Conservation (phyloP, 176 grass and related monocot genomes). For the Sorghum bicolor region DNA sequence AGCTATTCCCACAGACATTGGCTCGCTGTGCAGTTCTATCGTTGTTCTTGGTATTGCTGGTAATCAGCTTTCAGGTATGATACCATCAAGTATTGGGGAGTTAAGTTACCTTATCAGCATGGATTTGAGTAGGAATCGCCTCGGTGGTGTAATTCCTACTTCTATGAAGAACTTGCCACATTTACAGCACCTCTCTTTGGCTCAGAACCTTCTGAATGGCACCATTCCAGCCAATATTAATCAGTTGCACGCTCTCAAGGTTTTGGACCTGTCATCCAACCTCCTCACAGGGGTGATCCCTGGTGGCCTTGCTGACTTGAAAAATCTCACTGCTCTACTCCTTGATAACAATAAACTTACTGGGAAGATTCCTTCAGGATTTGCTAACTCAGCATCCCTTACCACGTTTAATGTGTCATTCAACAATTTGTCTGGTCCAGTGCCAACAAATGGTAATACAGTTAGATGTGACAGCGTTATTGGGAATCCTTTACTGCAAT, state of each 20-base stretch:
- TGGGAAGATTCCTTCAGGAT: slow-evolving; percentile 67
- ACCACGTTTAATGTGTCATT: slow-evolving; percentile 84
- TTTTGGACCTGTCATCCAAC: slow-evolving; percentile 93
- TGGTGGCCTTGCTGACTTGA: slow-evolving; percentile 54
- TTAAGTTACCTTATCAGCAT: slow-evolving; percentile 65
- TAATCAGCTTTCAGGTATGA: slow-evolving; percentile 68
- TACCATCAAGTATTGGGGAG: slow-evolving; percentile 71
- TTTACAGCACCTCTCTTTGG: slow-evolving; percentile 62
- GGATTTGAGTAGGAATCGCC: slow-evolving; percentile 80
- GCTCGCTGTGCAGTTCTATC: slow-evolving; percentile 60
- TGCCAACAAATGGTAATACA: slow-evolving; percentile 66
- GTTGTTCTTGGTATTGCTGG: slow-evolving; percentile 62
- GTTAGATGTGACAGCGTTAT: slow-evolving; percentile 75
- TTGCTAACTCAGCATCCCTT: slow-evolving; percentile 56
- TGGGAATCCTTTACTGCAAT: slow-evolving; percentile 89
- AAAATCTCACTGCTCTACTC: slow-evolving; percentile 64
- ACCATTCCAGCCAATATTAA: slow-evolving; percentile 58
- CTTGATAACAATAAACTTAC: slow-evolving; percentile 96
- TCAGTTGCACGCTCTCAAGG: slow-evolving; percentile 56
- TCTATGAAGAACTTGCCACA: slow-evolving; percentile 51
- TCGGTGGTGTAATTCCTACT: slow-evolving; percentile 65
- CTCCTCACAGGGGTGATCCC: slow-evolving; percentile 70
- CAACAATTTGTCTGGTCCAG: slow-evolving; percentile 93
- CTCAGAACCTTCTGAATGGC: slow-evolving; percentile 73
- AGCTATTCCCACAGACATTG: slow-evolving; percentile 60